These are phyloP conservation scores for Kentomonas sorsogonicus DNA, from an alignment of 208 protist genomes.

Conservation along the genomic window DNA sequence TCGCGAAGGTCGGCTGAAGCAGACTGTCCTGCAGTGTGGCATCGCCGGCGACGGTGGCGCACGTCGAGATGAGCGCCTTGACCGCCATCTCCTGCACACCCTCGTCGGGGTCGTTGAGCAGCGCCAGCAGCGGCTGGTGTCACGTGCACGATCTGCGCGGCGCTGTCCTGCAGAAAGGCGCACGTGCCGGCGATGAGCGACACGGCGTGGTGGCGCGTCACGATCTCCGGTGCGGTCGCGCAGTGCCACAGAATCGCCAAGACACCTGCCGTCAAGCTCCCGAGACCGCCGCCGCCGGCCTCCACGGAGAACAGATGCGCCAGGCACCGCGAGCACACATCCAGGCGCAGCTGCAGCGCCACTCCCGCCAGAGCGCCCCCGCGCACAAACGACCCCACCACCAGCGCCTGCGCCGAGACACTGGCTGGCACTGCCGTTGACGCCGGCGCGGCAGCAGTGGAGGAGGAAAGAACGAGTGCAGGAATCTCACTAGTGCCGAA, in stretches of 20 bases:
- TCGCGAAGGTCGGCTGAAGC: conserved; percentile 28
- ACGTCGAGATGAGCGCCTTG: conserved; percentile 34
- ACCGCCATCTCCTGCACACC: conserved; percentile 52
- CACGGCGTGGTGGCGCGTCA: conserved; percentile 39
- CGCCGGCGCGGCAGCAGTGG: too few relatives aligned
- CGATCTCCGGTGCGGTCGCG: conserved; percentile 18
- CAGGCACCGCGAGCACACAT: too few relatives aligned
- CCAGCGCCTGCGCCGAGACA: too few relatives aligned
- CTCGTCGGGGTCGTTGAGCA: conserved; percentile 44
- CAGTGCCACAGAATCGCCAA: conserved; percentile 35
- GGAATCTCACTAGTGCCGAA: too few relatives aligned
- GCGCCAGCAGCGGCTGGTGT: conserved; percentile 34
- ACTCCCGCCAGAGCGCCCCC: too few relatives aligned
- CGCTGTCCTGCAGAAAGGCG: conserved; percentile 23
- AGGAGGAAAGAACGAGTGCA: too few relatives aligned
- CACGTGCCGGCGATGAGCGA: conserved; percentile 39
- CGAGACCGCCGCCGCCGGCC: too few relatives aligned
- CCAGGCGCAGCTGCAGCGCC: too few relatives aligned
- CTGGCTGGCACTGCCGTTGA: too few relatives aligned
- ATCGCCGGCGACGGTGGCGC: conserved; percentile 25
- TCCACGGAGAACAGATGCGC: too few relatives aligned
- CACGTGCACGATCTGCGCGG: conserved; percentile 28
- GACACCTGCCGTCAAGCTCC: conserved; percentile 32
- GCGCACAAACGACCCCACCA: too few relatives aligned
- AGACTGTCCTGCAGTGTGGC: conserved; percentile 40